Evolutionary conservation across 1,284 basidiomycete genomes (phyloP), one percentile per base, ranked within the genome.

Genomic region (Ceratobasidium sp.): DNA sequence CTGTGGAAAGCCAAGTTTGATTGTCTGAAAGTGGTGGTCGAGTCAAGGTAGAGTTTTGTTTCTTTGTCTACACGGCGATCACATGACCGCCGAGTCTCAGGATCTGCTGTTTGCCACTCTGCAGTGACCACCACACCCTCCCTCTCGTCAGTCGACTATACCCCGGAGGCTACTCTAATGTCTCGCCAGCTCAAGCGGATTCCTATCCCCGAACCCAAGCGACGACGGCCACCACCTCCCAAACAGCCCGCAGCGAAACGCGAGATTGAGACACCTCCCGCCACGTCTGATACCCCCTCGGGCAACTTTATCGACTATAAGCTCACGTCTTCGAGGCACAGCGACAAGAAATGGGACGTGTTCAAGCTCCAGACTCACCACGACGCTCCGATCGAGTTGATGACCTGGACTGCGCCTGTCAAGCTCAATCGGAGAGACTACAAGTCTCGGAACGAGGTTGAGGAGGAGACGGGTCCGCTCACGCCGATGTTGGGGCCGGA

Each of bases 371-470:
- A 77, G 48, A 73, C 79, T 94, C 84, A 90, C 94, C 76, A 93
- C 94, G 91, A 93, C 93, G 84, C 93, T 94, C 83, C 92, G 93
- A 83, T 90, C 91, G 65, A 80, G 44, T 50, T 78, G 40, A 38
- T 44, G 13, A 38, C 66, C n/a, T 77, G 76, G 56, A 59, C 79
- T 15, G 52, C 48, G 61, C 94, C 95, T 7, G 91, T 96, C 82
- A 94, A 93, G 85, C 87, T 96, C 80, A 96, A 96, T 83, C 88
- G 95, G 81, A 96, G 95, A 85, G 93, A 96, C 81, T 84, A 91
- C 78, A 86, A 90, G 80, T 78, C 66, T 64, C 80, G 80, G 42
- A 79, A 80, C 62, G 80, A 81, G 7, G 81, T 82, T 56, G 79
- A 80, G 75, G 74, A 69, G 64, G 59, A 79, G 77, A 28, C 75